phyloP scores from a whole-genome alignment of 768 basidiomycete species.

The Macrolepiota dolichaula region DNA sequence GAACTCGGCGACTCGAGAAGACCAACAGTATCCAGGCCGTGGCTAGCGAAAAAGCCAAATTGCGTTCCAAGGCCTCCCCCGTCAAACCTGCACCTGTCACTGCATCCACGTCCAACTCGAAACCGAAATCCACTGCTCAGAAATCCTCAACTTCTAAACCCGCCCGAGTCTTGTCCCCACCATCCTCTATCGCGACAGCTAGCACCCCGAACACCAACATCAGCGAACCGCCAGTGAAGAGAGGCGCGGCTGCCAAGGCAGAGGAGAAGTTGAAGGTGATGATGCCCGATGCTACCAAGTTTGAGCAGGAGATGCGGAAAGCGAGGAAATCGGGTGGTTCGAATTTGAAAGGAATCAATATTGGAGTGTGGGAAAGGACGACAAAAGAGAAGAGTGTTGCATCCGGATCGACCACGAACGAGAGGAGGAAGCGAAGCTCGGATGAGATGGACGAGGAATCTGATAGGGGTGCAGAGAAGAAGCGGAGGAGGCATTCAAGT shows the following conservation, averaged over 20 bases:
- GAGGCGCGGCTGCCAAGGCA: slow-evolving; percentile 43
- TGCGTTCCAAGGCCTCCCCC: slow-evolving; percentile 6
- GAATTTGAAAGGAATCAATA: slow-evolving; percentile 17
- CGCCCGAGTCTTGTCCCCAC: neutral
- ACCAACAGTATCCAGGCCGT: slow-evolving; percentile 26
- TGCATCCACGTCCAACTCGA: slow-evolving; percentile 9
- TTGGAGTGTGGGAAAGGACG: slow-evolving; percentile 12
- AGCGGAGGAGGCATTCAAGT: slow-evolving; percentile 4
- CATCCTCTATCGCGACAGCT: slow-evolving; percentile 10
- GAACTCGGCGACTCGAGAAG: neutral
- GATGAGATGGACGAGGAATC: slow-evolving; percentile 1
- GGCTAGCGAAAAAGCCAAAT: slow-evolving; percentile 16
- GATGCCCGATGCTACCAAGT: slow-evolving; percentile 77
- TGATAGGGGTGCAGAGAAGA: neutral
- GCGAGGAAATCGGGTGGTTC: slow-evolving; percentile 28
- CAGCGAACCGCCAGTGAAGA: slow-evolving; percentile 21
- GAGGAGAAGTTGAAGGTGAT: slow-evolving; percentile 56
- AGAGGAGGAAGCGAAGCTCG: slow-evolving; percentile 14
- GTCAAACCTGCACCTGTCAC: neutral
- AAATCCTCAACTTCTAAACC: neutral
- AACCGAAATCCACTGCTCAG: neutral
- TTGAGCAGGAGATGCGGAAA: slow-evolving; percentile 58
- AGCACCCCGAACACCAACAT: neutral
- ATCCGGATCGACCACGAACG: slow-evolving; percentile 5
- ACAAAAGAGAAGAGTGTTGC: slow-evolving; percentile 5